Conservation (phyloP, 371 early-diverging fungal genomes). For the Rhizopus sp. region DNA sequence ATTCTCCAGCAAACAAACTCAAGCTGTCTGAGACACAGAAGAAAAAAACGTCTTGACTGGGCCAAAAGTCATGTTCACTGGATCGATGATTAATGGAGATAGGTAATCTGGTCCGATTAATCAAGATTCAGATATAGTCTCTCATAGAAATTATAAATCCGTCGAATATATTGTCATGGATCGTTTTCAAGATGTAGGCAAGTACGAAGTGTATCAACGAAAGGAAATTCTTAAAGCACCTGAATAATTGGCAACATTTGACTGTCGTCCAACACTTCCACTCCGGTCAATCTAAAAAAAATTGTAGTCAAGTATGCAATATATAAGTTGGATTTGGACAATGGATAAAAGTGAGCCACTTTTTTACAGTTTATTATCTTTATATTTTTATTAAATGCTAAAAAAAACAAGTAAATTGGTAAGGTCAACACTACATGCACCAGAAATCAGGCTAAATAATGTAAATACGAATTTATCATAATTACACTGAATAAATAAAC, state of each 20-base stretch:
- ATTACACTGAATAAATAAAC: too few relatives aligned
- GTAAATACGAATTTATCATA: too few relatives aligned
- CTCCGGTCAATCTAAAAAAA: slow-evolving; percentile 9
- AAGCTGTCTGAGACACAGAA: too few relatives aligned
- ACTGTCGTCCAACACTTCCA: slow-evolving; percentile 14
- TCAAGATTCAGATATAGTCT: slow-evolving; percentile 7
- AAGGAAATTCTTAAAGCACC: slow-evolving; percentile 13
- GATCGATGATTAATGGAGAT: neutral
- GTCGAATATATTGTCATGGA: slow-evolving; percentile 19
- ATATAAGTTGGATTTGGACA: neutral
- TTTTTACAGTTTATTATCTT: too few relatives aligned
- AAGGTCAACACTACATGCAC: too few relatives aligned
- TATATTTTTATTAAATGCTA: too few relatives aligned
- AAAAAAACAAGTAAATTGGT: too few relatives aligned
- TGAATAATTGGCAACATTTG: slow-evolving; percentile 8
- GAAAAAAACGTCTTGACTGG: too few relatives aligned
- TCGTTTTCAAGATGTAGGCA: slow-evolving; percentile 20
- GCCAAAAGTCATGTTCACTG: neutral
- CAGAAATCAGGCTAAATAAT: too few relatives aligned
- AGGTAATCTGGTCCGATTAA: neutral
- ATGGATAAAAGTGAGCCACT: too few relatives aligned
- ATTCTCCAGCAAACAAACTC: too few relatives aligned
- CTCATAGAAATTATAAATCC: slow-evolving; percentile 18
- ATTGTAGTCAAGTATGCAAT: slow-evolving; percentile 6
- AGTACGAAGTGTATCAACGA: slow-evolving; percentile 17